Evolutionary conservation across 306 rosid species (phyloP).

Genomic region (Rubus parviflorus): DNA sequence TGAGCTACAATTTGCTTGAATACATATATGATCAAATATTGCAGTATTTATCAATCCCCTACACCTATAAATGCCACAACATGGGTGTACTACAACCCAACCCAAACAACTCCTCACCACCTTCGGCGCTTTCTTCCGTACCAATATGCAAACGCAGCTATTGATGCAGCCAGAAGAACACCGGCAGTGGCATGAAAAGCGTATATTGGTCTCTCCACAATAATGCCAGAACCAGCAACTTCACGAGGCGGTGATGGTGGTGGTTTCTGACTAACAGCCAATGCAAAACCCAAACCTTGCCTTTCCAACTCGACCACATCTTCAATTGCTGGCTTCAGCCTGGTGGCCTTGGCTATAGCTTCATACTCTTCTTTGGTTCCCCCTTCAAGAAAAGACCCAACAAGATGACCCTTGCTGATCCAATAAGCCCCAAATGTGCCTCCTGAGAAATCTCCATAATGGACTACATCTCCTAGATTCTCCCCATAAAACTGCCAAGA

Average conservation of each 20-base stretch:
- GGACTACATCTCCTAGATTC: constrained; percentile 72
- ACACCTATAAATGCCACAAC: constrained; percentile 44
- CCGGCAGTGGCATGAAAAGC: constrained; percentile 88
- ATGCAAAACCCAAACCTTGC: constrained; percentile 75
- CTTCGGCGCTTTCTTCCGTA: constrained; percentile 85
- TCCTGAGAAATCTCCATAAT: constrained; percentile 78
- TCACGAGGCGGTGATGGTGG: constrained; percentile 29
- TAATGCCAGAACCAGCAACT: constrained; percentile 35
- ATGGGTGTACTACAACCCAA: constrained; percentile 8
- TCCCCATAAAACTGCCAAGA: constrained; percentile 99
- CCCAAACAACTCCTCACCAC: constrained; percentile 57
- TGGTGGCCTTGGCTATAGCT: constrained; percentile 69
- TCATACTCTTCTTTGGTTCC: constrained; percentile 78
- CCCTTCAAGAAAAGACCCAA: constrained; percentile 78
- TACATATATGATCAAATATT: constrained; percentile 6
- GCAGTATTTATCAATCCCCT: constrained; percentile 26
- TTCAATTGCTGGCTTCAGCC: constrained; percentile 68
- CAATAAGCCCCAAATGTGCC: constrained; percentile 87
- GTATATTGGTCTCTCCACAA: constrained; percentile 64
- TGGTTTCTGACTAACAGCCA: constrained; percentile 53
- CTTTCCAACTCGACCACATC: constrained; percentile 73
- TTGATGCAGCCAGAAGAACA: constrained; percentile 74
- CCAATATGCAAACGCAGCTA: constrained; percentile 82
- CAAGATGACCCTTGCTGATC: constrained; percentile 79
- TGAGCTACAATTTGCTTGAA: constrained; percentile 13